Conservation (phyloP, 1,284 basidiomycete genomes). For the Fomitopsis pinicola region DNA sequence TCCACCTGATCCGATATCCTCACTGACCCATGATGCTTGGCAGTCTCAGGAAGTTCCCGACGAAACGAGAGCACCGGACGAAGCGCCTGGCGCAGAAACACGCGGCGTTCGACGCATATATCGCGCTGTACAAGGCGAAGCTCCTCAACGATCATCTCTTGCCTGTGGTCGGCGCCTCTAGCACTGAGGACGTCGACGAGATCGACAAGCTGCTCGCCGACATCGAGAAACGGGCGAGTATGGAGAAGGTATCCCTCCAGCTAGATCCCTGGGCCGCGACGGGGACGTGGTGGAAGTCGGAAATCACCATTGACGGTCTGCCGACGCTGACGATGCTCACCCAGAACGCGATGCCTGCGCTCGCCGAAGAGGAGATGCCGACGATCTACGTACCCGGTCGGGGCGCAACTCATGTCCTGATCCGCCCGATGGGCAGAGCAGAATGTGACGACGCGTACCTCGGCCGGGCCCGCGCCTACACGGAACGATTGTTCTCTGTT, state of each 20-base stretch:
- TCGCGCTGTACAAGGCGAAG: conserved; percentile 51
- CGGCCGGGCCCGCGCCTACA: conserved; percentile 42
- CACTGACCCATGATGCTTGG: neutral
- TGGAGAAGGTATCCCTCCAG: conserved; percentile 52
- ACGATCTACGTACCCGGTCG: conserved; percentile 42
- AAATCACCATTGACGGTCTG: conserved; percentile 45
- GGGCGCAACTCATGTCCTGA: conserved; percentile 31
- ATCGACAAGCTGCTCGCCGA: conserved; percentile 58
- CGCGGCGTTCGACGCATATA: conserved; percentile 69
- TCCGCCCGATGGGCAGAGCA: conserved; percentile 23
- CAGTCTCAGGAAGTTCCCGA: conserved; percentile 46
- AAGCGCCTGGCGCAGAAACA: conserved; percentile 65
- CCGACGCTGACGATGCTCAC: conserved; percentile 51
- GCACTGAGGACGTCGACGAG: conserved; percentile 57
- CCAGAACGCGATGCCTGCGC: conserved; percentile 32
- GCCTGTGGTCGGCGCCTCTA: conserved; percentile 53
- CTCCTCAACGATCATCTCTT: conserved; percentile 70
- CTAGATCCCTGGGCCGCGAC: conserved; percentile 57
- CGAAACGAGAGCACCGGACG: conserved; percentile 41
- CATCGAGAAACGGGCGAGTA: conserved; percentile 55
- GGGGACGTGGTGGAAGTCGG: conserved; percentile 45
- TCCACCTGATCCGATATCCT: neutral
- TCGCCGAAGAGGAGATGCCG: conserved; percentile 40
- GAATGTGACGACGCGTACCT: conserved; percentile 28
- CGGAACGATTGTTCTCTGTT: conserved; percentile 55